These are phyloP conservation scores for Triticum dicoccoides DNA, from an alignment of 176 grass and related monocot species.

Conservation along the genomic window DNA sequence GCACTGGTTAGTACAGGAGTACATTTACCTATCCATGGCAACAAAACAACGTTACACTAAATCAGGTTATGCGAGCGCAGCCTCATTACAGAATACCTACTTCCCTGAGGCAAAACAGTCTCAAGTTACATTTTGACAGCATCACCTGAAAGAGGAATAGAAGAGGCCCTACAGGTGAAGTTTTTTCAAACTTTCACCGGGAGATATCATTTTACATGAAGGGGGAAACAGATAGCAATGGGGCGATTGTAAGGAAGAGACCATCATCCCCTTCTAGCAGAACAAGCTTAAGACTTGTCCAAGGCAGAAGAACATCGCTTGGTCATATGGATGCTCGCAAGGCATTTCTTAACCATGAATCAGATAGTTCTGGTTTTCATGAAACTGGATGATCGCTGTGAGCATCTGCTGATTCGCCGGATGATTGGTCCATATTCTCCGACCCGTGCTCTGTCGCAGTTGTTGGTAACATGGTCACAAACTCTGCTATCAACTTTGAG, in stretches of 20 bases:
- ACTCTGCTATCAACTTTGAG: constrained; percentile 36
- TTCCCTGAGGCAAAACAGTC: background rate
- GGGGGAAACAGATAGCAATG: background rate
- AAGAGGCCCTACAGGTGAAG: background rate
- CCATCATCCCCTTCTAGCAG: background rate
- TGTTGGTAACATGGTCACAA: constrained; percentile 33
- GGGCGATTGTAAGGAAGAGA: background rate
- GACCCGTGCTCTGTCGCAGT: background rate
- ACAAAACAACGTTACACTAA: background rate
- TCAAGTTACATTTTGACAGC: background rate
- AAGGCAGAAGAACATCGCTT: background rate
- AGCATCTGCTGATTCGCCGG: constrained; percentile 9
- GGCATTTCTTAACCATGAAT: constrained; percentile 13
- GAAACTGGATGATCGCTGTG: background rate
- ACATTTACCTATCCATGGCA: background rate
- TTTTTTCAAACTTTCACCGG: background rate
- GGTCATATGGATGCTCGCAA: background rate
- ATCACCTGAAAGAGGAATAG: background rate
- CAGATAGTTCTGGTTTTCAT: background rate
- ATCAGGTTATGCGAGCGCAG: background rate
- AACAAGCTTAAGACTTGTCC: background rate
- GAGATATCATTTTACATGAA: background rate
- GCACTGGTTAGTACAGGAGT: background rate
- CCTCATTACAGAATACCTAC: too few species aligned
- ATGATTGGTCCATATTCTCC: background rate